A percentile compares a stretch with the other conserved stretches of the same genome.
Evolutionary conservation across 2,329 filamentous ascomycete species (phyloP).

Genomic region (Cercospora sesami): DNA sequence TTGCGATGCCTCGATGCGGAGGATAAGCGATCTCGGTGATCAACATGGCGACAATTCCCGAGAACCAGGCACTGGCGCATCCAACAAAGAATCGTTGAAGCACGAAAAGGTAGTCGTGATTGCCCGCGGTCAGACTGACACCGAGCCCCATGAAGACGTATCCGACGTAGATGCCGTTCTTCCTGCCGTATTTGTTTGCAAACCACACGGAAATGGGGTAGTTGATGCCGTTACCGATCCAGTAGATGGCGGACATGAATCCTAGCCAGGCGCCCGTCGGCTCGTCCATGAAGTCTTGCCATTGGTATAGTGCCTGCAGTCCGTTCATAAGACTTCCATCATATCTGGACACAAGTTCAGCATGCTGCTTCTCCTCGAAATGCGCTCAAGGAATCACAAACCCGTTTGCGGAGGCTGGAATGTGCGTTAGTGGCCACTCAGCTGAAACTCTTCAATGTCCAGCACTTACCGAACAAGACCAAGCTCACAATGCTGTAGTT

Average conservation of each 20-base stretch:
- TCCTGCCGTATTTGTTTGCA: conserved; percentile 48
- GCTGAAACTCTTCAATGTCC: background rate
- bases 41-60: conserved; percentile 40
- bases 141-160: conserved; percentile 39
- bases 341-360: conserved; percentile 38
- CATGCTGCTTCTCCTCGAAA: background rate
- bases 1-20: conserved; percentile 41
- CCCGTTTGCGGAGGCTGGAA: conserved; percentile 44
- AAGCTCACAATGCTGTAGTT: conserved; percentile 47
- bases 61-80: conserved; percentile 38
- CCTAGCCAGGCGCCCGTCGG: conserved; percentile 43
- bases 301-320: conserved; percentile 39
- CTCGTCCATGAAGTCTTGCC: conserved; percentile 46
- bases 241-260: conserved; percentile 43
- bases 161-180: conserved; percentile 41
- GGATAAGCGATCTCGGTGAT: conserved; percentile 51
- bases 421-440: conserved; percentile 13
- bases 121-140: conserved; percentile 37
- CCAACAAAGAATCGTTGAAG: conserved; percentile 44
- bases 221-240: conserved; percentile 44
- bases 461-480: conserved; percentile 37
- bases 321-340: conserved; percentile 51
- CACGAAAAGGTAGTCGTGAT: conserved; percentile 42
- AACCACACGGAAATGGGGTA: conserved; percentile 43
- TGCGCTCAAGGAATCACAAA: background rate